Conservation (phyloP, 495 filamentous ascomycete genomes). For the Lasiosphaeria miniovina region DNA sequence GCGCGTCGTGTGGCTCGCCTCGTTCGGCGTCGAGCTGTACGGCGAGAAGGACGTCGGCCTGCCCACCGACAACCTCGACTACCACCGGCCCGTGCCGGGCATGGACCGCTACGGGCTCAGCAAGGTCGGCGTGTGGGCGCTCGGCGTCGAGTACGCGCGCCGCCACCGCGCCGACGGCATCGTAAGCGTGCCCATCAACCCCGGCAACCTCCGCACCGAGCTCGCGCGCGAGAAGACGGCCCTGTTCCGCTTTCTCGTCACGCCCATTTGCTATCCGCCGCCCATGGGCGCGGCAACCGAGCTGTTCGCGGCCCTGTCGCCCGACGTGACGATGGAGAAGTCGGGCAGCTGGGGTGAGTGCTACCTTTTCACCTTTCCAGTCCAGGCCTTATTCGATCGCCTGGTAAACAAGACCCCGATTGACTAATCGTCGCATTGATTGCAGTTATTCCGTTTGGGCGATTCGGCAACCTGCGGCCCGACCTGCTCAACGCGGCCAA, state of each 20-base stretch:
- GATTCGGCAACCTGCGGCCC: constrained; percentile 22
- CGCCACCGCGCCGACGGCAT: constrained; percentile 29
- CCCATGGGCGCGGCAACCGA: constrained; percentile 46
- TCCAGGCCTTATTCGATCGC: neutral
- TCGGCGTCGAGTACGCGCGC: constrained; percentile 35
- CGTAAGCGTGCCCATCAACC: constrained; percentile 31
- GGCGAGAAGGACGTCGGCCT: constrained; percentile 21
- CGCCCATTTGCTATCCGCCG: constrained; percentile 21
- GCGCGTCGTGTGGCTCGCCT: constrained; percentile 44
- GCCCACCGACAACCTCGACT: constrained; percentile 13
- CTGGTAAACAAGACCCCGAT: neutral
- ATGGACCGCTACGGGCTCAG: constrained; percentile 33
- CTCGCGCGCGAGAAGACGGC: constrained; percentile 28
- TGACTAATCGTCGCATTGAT: neutral
- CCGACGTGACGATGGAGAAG: constrained; percentile 30
- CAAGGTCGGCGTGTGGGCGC: constrained; percentile 40
- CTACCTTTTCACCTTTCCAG: neutral
- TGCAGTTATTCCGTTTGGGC: constrained; percentile 27
- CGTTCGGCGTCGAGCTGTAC: constrained; percentile 17
- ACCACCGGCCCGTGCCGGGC: constrained; percentile 5
- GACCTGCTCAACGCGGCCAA: constrained; percentile 29
- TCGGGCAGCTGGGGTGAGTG: constrained; percentile 7
- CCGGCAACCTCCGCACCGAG: constrained; percentile 34
- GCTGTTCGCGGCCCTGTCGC: constrained; percentile 43
- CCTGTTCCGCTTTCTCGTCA: neutral